Evolutionary conservation across 2,329 filamentous ascomycete species (phyloP).

Genomic region (Fusarium tricinctum): DNA sequence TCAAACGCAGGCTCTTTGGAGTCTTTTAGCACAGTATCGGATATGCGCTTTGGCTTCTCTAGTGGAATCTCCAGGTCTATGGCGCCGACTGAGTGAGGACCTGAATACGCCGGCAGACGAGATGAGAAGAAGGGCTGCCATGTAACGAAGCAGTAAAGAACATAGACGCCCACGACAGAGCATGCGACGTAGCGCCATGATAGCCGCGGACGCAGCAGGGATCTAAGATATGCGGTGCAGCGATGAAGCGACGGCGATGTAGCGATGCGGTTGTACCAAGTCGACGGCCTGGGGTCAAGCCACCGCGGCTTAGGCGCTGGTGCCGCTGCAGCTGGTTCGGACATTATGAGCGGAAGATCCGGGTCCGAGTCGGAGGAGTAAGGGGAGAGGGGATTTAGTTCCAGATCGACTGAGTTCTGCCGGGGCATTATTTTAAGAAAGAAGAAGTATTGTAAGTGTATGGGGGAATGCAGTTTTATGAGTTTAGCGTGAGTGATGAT

Average conservation of each 20-base stretch:
- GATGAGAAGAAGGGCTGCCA: conserved; percentile 61
- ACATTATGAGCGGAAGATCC: conserved; percentile 41
- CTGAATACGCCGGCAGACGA: conserved; percentile 60
- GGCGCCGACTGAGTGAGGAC: conserved; percentile 61
- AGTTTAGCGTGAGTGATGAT: conserved; percentile 2
- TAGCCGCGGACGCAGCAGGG: conserved; percentile 51
- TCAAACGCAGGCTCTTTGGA: conserved; percentile 59
- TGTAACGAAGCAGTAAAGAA: conserved; percentile 57
- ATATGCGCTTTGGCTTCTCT: conserved; percentile 50
- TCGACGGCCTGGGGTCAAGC: conserved; percentile 39
- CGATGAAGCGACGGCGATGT: conserved; percentile 26
- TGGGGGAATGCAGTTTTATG: neutral
- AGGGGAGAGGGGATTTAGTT: conserved; percentile 31
- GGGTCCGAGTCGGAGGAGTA: conserved; percentile 27
- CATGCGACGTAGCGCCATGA: conserved; percentile 54
- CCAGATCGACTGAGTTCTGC: conserved; percentile 19
- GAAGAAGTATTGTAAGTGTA: neutral
- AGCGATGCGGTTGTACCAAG: conserved; percentile 24
- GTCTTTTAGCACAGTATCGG: conserved; percentile 53
- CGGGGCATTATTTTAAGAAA: conserved; percentile 17
- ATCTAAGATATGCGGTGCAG: conserved; percentile 22
- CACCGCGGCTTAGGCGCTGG: conserved; percentile 42
- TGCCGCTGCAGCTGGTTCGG: neutral
- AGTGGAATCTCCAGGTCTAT: conserved; percentile 64
- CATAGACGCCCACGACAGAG: conserved; percentile 52